These are phyloP conservation scores for Sporisorium exsertum DNA, from an alignment of 1,284 basidiomycete genomes.

Conservation along the genomic window DNA sequence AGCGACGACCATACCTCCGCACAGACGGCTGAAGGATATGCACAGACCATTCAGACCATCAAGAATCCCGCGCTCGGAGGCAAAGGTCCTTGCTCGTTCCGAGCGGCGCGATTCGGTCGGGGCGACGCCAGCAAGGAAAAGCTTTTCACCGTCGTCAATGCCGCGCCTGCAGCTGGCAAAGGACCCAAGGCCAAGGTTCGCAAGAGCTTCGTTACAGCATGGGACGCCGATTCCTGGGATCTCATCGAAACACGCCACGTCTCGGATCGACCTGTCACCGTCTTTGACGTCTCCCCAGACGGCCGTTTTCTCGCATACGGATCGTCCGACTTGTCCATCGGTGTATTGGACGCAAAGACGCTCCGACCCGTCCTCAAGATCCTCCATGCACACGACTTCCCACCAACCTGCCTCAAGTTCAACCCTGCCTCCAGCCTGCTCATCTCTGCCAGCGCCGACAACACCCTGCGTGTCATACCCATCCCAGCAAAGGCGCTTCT, in stretches of 20 bases:
- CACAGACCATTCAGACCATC: constrained; percentile 60
- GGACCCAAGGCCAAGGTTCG: constrained; percentile 58
- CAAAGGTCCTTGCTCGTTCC: constrained; percentile 59
- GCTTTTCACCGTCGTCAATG: constrained; percentile 64
- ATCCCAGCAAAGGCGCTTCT: constrained; percentile 67
- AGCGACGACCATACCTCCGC: constrained; percentile 12
- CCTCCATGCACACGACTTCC: constrained; percentile 93
- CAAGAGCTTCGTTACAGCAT: constrained; percentile 63
- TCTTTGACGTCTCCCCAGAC: constrained; percentile 72
- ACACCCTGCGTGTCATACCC: constrained; percentile 81
- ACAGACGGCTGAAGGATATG: constrained; percentile 25
- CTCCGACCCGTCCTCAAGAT: constrained; percentile 85
- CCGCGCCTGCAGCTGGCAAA: constrained; percentile 42
- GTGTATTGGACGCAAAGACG: constrained; percentile 83
- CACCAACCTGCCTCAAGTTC: constrained; percentile 88
- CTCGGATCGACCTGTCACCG: constrained; percentile 64
- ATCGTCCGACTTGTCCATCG: constrained; percentile 86
- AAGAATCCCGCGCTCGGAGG: constrained; percentile 62
- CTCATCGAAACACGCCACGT: constrained; percentile 59
- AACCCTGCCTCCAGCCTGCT: constrained; percentile 84
- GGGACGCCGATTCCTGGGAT: constrained; percentile 65
- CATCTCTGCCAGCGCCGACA: constrained; percentile 92
- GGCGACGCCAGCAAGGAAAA: constrained; percentile 43
- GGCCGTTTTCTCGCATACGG: constrained; percentile 87
- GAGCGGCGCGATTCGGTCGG: constrained; percentile 55